Evolutionary conservation across 2,329 filamentous ascomycete species (phyloP).

Genomic region (Phialophora macrospora): DNA sequence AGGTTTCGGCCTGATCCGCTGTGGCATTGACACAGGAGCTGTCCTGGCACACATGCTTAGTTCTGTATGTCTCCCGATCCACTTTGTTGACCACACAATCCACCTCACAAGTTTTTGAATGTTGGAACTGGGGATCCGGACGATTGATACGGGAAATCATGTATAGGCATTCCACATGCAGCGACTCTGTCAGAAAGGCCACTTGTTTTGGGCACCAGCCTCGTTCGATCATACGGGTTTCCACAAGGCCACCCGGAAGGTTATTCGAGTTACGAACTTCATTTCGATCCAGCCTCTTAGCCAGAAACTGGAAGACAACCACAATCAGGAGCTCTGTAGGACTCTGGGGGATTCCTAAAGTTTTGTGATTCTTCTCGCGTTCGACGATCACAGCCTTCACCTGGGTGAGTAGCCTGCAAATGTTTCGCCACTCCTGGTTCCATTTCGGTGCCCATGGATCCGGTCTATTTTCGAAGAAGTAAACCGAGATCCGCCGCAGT

Average conservation of each 20-base stretch:
- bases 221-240: not conserved
- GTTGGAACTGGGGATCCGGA: not conserved
- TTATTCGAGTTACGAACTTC: not conserved
- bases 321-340: not conserved
- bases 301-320: constrained; percentile 5
- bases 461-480: not conserved
- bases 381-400: not conserved
- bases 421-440: constrained; percentile 1
- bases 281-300: not conserved
- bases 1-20: not conserved
- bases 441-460: not conserved
- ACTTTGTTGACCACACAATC: constrained; percentile 6
- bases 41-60: not conserved
- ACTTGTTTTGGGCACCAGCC: constrained; percentile 3
- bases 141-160: constrained; percentile 1
- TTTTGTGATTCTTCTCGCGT: not conserved
- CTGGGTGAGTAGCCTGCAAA: not conserved
- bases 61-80: constrained; percentile 1
- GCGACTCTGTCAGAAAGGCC: not conserved
- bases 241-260: not conserved
- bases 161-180: constrained; percentile 6
- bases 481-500: not conserved
- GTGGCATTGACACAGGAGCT: not conserved
- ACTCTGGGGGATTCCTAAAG: not conserved
- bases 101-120: not conserved